Percentiles rank a stretch among this genome's conserved stretches.
These are phyloP conservation scores for Turnera subulata DNA, from an alignment of 345 rosid species.

Conservation along the genomic window DNA sequence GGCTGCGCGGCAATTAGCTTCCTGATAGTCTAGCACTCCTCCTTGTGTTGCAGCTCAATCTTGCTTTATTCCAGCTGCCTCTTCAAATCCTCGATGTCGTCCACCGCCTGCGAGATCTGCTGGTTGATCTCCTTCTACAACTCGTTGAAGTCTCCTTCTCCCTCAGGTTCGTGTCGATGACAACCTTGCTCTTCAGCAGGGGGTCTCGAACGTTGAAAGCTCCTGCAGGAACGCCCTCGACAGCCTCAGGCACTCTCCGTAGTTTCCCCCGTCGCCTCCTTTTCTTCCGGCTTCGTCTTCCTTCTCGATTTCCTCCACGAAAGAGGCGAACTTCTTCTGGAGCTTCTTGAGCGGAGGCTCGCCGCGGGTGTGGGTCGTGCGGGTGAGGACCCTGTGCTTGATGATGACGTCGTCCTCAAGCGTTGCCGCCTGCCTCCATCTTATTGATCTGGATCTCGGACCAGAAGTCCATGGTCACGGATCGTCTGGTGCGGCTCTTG, in stretches of 20 bases:
- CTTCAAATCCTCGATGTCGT: constrained; percentile 80
- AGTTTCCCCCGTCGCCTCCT: constrained; percentile 53
- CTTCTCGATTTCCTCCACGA: constrained; percentile 67
- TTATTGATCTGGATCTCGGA: too few species aligned
- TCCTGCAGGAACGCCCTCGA: constrained; percentile 84
- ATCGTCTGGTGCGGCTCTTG: too few species aligned
- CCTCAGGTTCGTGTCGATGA: constrained; percentile 64
- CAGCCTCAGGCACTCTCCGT: constrained; percentile 58
- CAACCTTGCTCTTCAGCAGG: constrained; percentile 81
- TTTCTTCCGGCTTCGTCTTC: constrained; percentile 22
- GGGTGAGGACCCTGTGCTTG: constrained; percentile 78
- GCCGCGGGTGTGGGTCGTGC: constrained; percentile 94
- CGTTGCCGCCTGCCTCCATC: too few species aligned
- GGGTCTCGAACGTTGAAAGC: constrained; percentile 86
- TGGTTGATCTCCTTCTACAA: constrained; percentile 71
- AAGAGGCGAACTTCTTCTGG: constrained; percentile 89
- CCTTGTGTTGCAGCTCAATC: constrained; percentile 91
- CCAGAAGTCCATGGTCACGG: too few species aligned
- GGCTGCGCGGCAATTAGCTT: constrained; percentile 80
- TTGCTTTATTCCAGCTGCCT: constrained; percentile 88
- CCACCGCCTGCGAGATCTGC: constrained; percentile 63
- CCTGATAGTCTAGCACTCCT: constrained; percentile 87
- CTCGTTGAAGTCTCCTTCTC: constrained; percentile 84
- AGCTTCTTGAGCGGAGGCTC: constrained; percentile 95
- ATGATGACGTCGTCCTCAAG: constrained; percentile 80